Base-by-base conservation (phyloP, 2,329 filamentous ascomycete genomes). In the Penicillium sp. region DNA sequence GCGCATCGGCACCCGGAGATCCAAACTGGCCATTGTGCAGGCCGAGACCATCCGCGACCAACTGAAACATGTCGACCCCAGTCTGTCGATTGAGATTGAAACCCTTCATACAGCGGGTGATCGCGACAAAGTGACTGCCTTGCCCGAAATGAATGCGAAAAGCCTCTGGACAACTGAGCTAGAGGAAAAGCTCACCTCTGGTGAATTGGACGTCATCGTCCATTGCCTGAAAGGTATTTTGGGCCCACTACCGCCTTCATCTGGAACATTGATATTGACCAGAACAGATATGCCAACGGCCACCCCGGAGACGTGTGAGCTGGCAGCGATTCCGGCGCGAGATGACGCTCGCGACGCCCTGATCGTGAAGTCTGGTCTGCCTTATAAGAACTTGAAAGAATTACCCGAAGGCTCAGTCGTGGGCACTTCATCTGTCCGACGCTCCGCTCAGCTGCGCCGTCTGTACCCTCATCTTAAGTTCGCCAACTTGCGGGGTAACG, bases 211-310 rank as follows among this genome's bases (percentile, higher is more conserved):
- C 75, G 72, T 93, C 45, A 86, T 95, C 56, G 88, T 95, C 63
- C 92, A 97, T 77, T 90, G 85, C 61, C 79, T 96, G 72, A 97
- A 97, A 80, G 92, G 96, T 75, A 94, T 96, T 88, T 92, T 92
- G 18, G 96, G 92, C 0, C 81, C 83, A 48, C 79, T 96, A n/a
- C 92, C 92, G 2, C 14, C 38, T 5, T 10, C 10, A 18, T 21
- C 14, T 14, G 8, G 8, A 7, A 27, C 8, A 8, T 5, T 8
- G 24, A 27, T 27, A 27, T 6, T 40, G 18, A 40, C n/a, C 5
- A 8, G 4, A 4, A 10, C 38, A 40, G 92, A 96, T 75, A 95
- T 96, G 88, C 92, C 92, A 18, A 97, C 92, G 0, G 81, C 83
- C 48, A 79, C 96, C n/a, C 92, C 92, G 2, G 75, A 79, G 1